phyloP scores from a whole-genome alignment of 768 basidiomycete species.

The Suillus ampliporus region DNA sequence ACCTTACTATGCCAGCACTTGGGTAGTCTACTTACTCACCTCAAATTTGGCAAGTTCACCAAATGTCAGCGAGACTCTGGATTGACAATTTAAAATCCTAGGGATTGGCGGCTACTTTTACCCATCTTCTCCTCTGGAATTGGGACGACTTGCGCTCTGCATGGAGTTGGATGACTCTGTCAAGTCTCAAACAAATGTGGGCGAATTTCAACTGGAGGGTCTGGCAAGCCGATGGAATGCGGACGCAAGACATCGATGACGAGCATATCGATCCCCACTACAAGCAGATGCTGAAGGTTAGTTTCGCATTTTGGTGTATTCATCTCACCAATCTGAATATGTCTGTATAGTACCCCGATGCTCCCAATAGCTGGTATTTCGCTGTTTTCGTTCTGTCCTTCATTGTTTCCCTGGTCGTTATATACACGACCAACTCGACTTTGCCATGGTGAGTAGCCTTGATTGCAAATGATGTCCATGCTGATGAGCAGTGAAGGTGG shows the following conservation, averaged over 20 bases:
- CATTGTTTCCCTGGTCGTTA: slow-evolving; percentile 18
- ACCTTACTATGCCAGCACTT: slow-evolving; percentile 47
- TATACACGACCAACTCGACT: slow-evolving; percentile 47
- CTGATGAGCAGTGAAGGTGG: slow-evolving; percentile 42
- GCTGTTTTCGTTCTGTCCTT: slow-evolving; percentile 16
- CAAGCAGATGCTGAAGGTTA: slow-evolving; percentile 55
- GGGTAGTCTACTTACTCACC: slow-evolving; percentile 49
- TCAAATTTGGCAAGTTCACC: slow-evolving; percentile 40
- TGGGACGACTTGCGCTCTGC: slow-evolving; percentile 44
- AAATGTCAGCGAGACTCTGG: not conserved
- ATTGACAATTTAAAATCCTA: not conserved
- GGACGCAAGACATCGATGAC: slow-evolving; percentile 33
- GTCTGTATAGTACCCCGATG: slow-evolving; percentile 25
- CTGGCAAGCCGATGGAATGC: slow-evolving; percentile 49
- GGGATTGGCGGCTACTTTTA: slow-evolving; percentile 54
- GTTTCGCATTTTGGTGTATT: slow-evolving; percentile 2
- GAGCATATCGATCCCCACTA: slow-evolving; percentile 52
- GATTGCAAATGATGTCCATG: not conserved
- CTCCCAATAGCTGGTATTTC: slow-evolving; percentile 31
- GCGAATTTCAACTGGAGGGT: slow-evolving; percentile 47
- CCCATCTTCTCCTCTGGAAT: slow-evolving; percentile 55
- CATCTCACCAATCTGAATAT: slow-evolving; percentile 1
- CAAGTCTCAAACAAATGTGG: slow-evolving; percentile 38
- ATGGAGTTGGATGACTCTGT: slow-evolving; percentile 48
- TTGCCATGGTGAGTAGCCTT: slow-evolving; percentile 47